Evolutionary conservation across 1,284 basidiomycete species (phyloP).

Genomic region (Trichosporon coremiiforme): DNA sequence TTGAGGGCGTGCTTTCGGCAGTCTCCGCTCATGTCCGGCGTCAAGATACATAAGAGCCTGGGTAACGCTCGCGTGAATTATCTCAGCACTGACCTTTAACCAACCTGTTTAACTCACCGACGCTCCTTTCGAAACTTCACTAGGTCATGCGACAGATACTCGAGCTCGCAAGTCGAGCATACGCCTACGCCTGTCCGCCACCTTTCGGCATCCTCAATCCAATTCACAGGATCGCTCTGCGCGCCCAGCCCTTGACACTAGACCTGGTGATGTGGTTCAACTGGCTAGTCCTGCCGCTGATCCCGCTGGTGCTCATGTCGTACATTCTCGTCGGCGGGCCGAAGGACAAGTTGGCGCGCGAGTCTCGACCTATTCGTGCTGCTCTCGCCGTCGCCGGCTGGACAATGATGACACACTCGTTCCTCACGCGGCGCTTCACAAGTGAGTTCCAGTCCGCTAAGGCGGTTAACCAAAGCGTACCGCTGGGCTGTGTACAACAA

Average conservation of each 20-base stretch:
- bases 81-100: not conserved
- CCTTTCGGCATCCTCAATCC: constrained; percentile 4
- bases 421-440: not conserved
- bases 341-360: constrained; percentile 1
- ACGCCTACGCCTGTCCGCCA: not conserved
- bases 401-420: not conserved
- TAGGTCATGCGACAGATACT: not conserved
- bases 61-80: not conserved
- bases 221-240: not conserved
- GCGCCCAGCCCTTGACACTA: not conserved
- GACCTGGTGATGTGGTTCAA: not conserved
- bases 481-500: constrained; percentile 32
- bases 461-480: not conserved
- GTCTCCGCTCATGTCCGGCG: not conserved
- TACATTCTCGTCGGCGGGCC: not conserved
- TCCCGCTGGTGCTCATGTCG: not conserved
- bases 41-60: not conserved
- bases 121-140: not conserved
- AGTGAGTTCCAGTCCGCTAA: not conserved
- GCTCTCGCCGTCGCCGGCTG: not conserved
- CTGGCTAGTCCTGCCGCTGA: not conserved
- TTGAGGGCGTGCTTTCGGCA: not conserved
- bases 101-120: not conserved
- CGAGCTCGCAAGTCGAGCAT: not conserved
- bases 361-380: not conserved